A percentile compares a stretch with the other conserved stretches of the same genome.
Conservation (phyloP, 768 basidiomycete genomes). For the Saitozyma podzolica region DNA sequence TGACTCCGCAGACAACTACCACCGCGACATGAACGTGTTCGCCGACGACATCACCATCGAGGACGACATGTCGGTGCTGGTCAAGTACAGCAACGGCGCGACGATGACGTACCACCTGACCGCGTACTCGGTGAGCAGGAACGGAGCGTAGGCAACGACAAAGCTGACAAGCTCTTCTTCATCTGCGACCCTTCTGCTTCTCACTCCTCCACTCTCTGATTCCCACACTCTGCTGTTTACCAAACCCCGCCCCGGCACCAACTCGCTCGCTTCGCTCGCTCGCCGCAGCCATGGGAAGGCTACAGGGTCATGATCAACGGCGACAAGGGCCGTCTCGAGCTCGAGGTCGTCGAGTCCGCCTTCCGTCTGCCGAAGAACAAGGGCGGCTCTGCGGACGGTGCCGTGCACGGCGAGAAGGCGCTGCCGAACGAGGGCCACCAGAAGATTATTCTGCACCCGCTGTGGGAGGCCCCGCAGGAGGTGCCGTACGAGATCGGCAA, state of each 20-base stretch:
- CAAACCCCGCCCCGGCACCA: too few relatives aligned
- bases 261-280: too few relatives aligned
- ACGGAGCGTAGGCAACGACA: background rate
- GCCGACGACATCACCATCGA: conserved; percentile 56
- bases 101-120: conserved; percentile 62
- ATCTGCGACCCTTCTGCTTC: too few relatives aligned
- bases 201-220: too few relatives aligned
- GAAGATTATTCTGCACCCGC: conserved; percentile 56
- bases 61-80: conserved; percentile 60
- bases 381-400: conserved; percentile 36
- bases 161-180: conserved; percentile 3
- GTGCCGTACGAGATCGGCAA: conserved; percentile 56
- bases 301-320: conserved; percentile 62
- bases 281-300: conserved; percentile 50
- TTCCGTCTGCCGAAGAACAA: conserved; percentile 27
- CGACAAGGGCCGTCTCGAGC: conserved; percentile 59
- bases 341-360: conserved; percentile 58
- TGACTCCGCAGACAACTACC: conserved; percentile 56
- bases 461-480: conserved; percentile 57
- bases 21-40: conserved; percentile 59
- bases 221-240: too few relatives aligned
- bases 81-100: conserved; percentile 57
- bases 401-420: conserved; percentile 45
- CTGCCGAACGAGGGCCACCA: conserved; percentile 57
- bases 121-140: conserved; percentile 36